Evolutionary conservation across 176 grass and related monocot species (phyloP).

Genomic region (Zoysia pacifica): DNA sequence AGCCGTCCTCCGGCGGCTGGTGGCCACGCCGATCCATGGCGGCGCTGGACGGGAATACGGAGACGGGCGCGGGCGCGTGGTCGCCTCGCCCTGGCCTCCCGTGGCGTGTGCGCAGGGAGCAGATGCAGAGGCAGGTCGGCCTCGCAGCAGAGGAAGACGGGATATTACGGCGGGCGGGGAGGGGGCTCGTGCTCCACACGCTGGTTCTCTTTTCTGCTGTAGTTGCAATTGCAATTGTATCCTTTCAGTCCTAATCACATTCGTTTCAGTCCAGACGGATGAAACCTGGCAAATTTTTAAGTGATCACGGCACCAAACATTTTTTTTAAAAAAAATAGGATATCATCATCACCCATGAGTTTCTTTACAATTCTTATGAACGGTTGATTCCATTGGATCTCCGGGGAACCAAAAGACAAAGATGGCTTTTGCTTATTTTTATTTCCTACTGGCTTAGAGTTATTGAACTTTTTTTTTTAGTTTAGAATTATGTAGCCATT

Average conservation of each 20-base stretch:
- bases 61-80: slow-evolving; percentile 18
- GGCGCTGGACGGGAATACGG: not conserved
- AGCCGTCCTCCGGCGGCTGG: slow-evolving; percentile 30
- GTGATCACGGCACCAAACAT: not conserved
- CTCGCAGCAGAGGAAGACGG: not conserved
- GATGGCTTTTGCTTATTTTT: not conserved
- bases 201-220: no score
- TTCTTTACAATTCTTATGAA: not conserved
- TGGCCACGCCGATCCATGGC: slow-evolving; percentile 37
- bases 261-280: not conserved
- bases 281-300: not conserved
- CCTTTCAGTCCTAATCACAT: not conserved
- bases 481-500: not conserved
- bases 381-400: no score
- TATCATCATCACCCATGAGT: not conserved
- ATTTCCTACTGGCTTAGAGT: no score
- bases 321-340: no score
- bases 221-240: not conserved
- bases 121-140: not conserved
- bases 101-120: not conserved
- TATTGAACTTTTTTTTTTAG: not conserved
- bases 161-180: not conserved
- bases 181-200: slow-evolving; percentile 18
- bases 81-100: slow-evolving; percentile 15
- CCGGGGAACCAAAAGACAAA: no score